Percentiles rank a stretch among this genome's conserved stretches.
These are phyloP conservation scores for Kwoniella sp. DNA, from an alignment of 768 basidiomycete species.

Conservation along the genomic window DNA sequence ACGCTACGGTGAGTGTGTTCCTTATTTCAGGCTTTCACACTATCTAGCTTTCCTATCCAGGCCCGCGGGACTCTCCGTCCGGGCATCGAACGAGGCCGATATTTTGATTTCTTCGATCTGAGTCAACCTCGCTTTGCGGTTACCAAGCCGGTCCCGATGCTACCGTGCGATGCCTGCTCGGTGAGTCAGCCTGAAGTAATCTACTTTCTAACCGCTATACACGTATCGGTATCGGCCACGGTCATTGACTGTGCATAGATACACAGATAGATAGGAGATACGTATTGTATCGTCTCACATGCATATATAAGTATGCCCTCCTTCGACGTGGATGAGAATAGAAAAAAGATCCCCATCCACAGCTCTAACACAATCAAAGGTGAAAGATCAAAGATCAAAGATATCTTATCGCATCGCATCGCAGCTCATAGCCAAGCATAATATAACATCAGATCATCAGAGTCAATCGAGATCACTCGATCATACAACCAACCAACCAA, in stretches of 20 bases:
- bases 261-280: background rate
- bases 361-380: background rate
- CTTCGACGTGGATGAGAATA: background rate
- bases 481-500: too few relatives aligned
- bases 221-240: background rate
- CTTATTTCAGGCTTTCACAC: too few relatives aligned
- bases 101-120: too few relatives aligned
- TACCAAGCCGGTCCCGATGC: background rate
- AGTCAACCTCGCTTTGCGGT: background rate
- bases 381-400: background rate
- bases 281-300: background rate
- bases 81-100: too few relatives aligned
- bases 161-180: too few relatives aligned
- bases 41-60: too few relatives aligned
- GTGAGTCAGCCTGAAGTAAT: background rate
- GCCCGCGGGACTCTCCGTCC: too few relatives aligned
- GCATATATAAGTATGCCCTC: slow-evolving; percentile 1
- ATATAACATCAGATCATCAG: background rate
- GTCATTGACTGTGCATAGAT: background rate
- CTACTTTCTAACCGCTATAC: background rate
- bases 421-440: background rate
- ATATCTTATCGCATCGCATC: background rate
- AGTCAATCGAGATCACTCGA: too few relatives aligned
- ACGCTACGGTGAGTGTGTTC: too few relatives aligned
- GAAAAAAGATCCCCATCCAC: background rate